These are phyloP conservation scores for Trichoderma parareesei DNA, from an alignment of 495 filamentous ascomycete species.

Conservation along the genomic window DNA sequence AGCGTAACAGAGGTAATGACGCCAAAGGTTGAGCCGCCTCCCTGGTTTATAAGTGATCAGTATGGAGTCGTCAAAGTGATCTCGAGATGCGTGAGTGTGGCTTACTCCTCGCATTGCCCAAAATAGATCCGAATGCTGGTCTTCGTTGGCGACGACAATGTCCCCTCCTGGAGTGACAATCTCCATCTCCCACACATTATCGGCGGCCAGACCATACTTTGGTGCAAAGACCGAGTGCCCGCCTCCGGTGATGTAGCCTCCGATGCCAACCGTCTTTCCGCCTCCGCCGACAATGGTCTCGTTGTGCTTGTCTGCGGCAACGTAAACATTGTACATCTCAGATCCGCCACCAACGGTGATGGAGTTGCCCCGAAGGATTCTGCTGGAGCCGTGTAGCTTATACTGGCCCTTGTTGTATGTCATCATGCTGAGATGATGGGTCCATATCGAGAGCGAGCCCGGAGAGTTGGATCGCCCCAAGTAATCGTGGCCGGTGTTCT, in stretches of 20 bases:
- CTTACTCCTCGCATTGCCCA: slow-evolving; percentile 57
- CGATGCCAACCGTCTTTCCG: slow-evolving; percentile 24
- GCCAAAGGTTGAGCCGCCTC: slow-evolving; percentile 57
- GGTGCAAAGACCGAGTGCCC: slow-evolving; percentile 50
- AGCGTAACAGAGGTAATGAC: slow-evolving; percentile 51
- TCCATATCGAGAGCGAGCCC: slow-evolving; percentile 46
- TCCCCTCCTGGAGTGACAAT: slow-evolving; percentile 49
- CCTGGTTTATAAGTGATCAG: slow-evolving; percentile 23
- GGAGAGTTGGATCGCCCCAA: slow-evolving; percentile 44
- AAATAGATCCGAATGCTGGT: slow-evolving; percentile 52
- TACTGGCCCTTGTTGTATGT: slow-evolving; percentile 29
- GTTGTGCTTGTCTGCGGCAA: slow-evolving; percentile 22
- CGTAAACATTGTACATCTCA: slow-evolving; percentile 30
- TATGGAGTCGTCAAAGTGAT: neutral
- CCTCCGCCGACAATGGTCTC: slow-evolving; percentile 30
- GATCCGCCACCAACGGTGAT: slow-evolving; percentile 33
- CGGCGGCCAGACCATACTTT: slow-evolving; percentile 52
- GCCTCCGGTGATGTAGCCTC: slow-evolving; percentile 54
- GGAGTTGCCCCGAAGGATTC: slow-evolving; percentile 25
- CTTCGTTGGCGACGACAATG: slow-evolving; percentile 45
- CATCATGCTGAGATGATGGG: slow-evolving; percentile 33
- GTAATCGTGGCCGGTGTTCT: slow-evolving; percentile 56
- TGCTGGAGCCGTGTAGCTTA: slow-evolving; percentile 28
- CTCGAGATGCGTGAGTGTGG: no score
- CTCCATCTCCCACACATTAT: slow-evolving; percentile 55